Evolutionary conservation across 139 green algal genomes (phyloP), one percentile per base, ranked within the genome.

Genomic region (Closterium sp.): DNA sequence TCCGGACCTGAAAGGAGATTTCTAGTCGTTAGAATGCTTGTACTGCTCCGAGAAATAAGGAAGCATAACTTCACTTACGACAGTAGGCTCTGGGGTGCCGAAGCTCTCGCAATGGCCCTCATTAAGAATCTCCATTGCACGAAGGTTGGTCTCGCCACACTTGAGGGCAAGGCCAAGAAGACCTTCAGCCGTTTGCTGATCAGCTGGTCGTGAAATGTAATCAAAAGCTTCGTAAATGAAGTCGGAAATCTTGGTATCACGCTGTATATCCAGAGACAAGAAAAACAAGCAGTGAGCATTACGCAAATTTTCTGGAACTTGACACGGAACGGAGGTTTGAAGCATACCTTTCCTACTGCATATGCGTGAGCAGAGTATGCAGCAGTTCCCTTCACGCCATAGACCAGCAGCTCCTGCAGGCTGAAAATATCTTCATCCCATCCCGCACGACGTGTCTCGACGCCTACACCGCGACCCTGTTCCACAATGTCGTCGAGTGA

Each of bases 371-470:
- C 95, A 1, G 95, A 90, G 84, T 97, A 97, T 4, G 96, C 96
- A 21, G 70, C 88, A 86, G 96, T 87, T 45, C 96, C 96, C 94
- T 97, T 96, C 27, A 97, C 42, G 34, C 95, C 96, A 88, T 97
- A 95, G 45, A 89, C 92, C 1, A 97, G 45, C 73, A 97, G 92
- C 94, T 97, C 96, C 62, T 97, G 96, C 32, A 97, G 94, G 38
- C 96, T 96, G 9, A 92, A 86, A 86, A 97, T 91, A 24, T 96
- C 95, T 31, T 95, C 89, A 85, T 96, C 95, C 34, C 97, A 88
- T 27, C 79, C 88, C 31, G 92, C 90, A 31, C 93, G 94, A 87
- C 94, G 92, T 11, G 86, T 28, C 31, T 92, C 7, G 6, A 95
- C 87, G 87, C 94, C 94, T 28, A 73, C 91, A 93, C 62, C 62